Base-by-base conservation (phyloP, 306 rosid species). In the Cucurbita maxima region DNA sequence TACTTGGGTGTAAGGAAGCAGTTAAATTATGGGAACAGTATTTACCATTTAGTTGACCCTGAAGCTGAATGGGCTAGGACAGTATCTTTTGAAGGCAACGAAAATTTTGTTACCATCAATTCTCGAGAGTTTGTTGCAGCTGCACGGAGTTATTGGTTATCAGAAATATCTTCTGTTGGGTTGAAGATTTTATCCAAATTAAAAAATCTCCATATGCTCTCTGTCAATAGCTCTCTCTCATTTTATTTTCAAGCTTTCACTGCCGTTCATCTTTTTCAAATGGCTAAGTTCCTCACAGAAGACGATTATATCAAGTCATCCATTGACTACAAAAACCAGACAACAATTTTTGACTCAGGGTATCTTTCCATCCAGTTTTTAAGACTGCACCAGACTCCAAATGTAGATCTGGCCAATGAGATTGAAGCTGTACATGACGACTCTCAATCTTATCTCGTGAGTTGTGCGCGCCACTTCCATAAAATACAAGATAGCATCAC, bases 51-150 rank as follows among this genome's bases (percentile, higher is more conserved):
- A 63, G 83, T 91, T 53, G 38, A 83, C 73, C 81, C 88, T 75
- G 85, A 75, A 73, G 96, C 88, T 71, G 73, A 67, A 48, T 91
- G 96, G 96, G 87, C 82, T 54, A 77, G 19, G 14, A 70, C 76
- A 71, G n/a, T 78, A 47, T 34, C 69, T 75, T 64, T 79, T 0
- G 63, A 63, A 58, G 79, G 41, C 62, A 78, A 64, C 14, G 87
- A 87, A 36, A 78, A 66, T 74, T 34, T 84, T 54, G 86, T 79
- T 38, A 76, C 64, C 40, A 36, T 81, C 45, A 83, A 83, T 71
- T 76, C 41, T 69, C 76, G 44, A 6, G 67, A 60, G 64, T 78
- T 89, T 58, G 80, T 84, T 73, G 66, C 81, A 10, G 80, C 80
- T n/a, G 90, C 90, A 73, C 53, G 37, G 69, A 77, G 52, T 37